Evolutionary conservation across 305 asterid genomes (phyloP), one percentile per base, ranked within the genome.

Genomic region (Rubia tinctorum): DNA sequence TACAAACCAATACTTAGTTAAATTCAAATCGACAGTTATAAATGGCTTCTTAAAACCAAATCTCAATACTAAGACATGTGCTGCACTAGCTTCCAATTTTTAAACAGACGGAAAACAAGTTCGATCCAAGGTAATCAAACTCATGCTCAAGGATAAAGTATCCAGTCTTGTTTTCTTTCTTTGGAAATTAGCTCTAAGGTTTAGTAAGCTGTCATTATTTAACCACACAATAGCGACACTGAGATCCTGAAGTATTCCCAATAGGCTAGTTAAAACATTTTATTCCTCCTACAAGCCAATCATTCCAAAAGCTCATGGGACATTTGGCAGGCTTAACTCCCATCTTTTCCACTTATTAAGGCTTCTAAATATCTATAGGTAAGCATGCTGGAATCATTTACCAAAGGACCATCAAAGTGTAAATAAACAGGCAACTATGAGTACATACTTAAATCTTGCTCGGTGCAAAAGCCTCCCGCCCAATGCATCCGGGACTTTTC

Each of bases 381-480:
- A 39, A 44, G 22, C 4, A 17, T 6, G 1, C 30, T 15, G 17
- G 37, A 34, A 22, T 66, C 37, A 66, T 25, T 45, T 10, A 12
- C 23, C 8, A 20, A 60, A 34, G 22, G 25, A 47, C 11, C 11
- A 65, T 15, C 12, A 45, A 10, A 73, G 42, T 10, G 43, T 22
- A 61, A 27, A 73, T 13, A 62, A 42, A 60, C 40, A 47, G 75
- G 37, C 60, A 71, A 58, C 43, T 66, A 70, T 22, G 18, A 69
- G 69, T 73, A 81, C 88, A 20, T 87, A 95, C 99, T 92, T 95
- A 81, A 92, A 90, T 86, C 97, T 95, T 78, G 96, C 96, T 47
- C 98, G 90, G 68, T 92, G 98, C 86, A 92, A 87, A 69, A 90
- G 97, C 83, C 92, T 87, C 77, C 96, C 99, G 22, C 97, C 99